Conservation (phyloP, 192 early-diverging fungal species). For the Backusella australiensis region DNA sequence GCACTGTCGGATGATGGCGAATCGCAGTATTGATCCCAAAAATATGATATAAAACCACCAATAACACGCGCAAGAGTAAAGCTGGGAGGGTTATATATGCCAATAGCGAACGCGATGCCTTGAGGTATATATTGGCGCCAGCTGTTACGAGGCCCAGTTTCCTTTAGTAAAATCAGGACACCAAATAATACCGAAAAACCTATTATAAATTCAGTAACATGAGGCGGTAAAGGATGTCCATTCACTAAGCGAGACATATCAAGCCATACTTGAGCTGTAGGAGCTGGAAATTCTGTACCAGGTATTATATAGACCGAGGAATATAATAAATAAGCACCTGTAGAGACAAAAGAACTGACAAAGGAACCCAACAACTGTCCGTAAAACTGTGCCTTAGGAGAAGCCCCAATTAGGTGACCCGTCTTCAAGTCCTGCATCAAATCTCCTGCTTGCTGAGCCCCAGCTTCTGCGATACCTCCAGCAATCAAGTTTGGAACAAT, state of each 20-base stretch:
- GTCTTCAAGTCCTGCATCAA: slow-evolving; percentile 76
- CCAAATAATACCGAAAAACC: slow-evolving; percentile 57
- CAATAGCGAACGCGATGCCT: slow-evolving; percentile 77
- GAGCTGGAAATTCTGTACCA: slow-evolving; percentile 63
- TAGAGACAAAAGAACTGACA: slow-evolving; percentile 66
- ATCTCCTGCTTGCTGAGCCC: slow-evolving; percentile 65
- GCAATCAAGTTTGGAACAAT: slow-evolving; percentile 75
- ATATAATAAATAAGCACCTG: slow-evolving; percentile 69
- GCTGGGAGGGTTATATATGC: slow-evolving; percentile 76
- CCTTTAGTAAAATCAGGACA: slow-evolving; percentile 24
- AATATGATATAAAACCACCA: slow-evolving; percentile 52
- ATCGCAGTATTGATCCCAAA: slow-evolving; percentile 48
- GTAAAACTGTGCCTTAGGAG: slow-evolving; percentile 80
- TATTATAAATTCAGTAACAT: slow-evolving; percentile 58
- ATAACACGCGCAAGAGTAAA: slow-evolving; percentile 70
- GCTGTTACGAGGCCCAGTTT: slow-evolving; percentile 3
- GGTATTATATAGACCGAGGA: slow-evolving; percentile 65
- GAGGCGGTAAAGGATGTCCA: slow-evolving; percentile 64
- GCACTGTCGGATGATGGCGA: slow-evolving; percentile 3
- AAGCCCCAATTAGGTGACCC: slow-evolving; percentile 80
- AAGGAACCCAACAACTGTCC: slow-evolving; percentile 80
- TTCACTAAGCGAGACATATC: slow-evolving; percentile 77
- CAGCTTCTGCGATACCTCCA: slow-evolving; percentile 76
- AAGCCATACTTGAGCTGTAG: slow-evolving; percentile 77
- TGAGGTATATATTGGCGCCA: slow-evolving; percentile 61